Evolutionary conservation across 768 basidiomycete species (phyloP), one percentile per base, ranked within the genome.

Genomic region (Russula virescens): DNA sequence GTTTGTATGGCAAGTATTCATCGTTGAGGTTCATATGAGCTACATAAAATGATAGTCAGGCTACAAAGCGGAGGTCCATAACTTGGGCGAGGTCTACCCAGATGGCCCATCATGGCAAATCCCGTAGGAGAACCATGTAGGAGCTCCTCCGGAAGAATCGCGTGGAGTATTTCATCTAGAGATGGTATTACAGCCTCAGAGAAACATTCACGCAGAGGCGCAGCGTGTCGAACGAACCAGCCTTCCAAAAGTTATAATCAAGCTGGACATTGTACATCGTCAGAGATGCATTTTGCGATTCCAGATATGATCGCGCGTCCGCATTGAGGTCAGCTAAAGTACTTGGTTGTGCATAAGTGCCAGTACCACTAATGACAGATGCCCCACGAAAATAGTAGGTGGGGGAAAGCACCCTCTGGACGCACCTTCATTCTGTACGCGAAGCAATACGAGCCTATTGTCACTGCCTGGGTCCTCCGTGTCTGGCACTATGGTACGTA

Each of bases 11-110:
- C 34, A 98, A 72, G 75, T 95, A 98, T 72, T 94, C 89, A 19
- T 87, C 83, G 67, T 88, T 84, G 38, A 99, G 81, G 72, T 99
- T 99, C 55, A 98, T 74, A 71, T 98, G 97, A 0, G 92, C 96
- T 97, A 60, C 28, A 53, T 34, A 11, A 16, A 26, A n/a, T 13
- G 14, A 31, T 52, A 31, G 31, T 54, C n/a, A 50, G 38, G 45
- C 53, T 19, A 52, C 2, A 48, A 2, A 5, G 16, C n/a, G 55
- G 61, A 19, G 40, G 9, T 47, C 55, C 9, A 67, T 35, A 61
- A 54, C 58, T 21, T n/a, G 14, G 54, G 19, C n/a, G n/a, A 83
- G 58, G 26, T 34, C 31, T 68, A 90, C 94, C 95, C 55, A 99
- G 86, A 73, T 99, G 97, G 0, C 96, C 96, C 1, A 85, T 90